Evolutionary conservation across 2,329 filamentous ascomycete species (phyloP), one percentile per base, ranked within the genome.

Genomic region (Claviceps capensis): DNA sequence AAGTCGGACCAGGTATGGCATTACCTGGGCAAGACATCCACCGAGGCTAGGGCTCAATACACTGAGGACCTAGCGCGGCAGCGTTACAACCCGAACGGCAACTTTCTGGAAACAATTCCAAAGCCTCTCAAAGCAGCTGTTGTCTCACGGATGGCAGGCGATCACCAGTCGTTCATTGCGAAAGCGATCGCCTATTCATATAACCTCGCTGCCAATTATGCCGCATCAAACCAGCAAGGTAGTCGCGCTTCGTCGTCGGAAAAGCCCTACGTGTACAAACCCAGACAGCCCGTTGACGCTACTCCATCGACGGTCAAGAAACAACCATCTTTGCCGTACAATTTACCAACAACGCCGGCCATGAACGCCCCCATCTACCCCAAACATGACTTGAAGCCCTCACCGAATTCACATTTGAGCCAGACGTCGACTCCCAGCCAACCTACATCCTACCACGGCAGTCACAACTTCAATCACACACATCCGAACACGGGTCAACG

Each of bases 31-130:
- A 81, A 81, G 64, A 79, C 78, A 19, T 97, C 91, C 22, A 96
- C 91, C 6, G 91, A 97, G 62, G 86, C 88, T 51, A 89, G 84
- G 66, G 84, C 89, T 26, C 88, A 94, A 65, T 98, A 93, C 68
- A 95, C 90, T 4, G 86, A 93, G 61, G 82, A 95, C 67, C 79
- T 77, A 44, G 56, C 62, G 8, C 74, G 67, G 13, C 74, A 68
- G n/a, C 71, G 71, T 46, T 76, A 88, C 65, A 87, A 88, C 54
- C 70, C 75, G 2, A 83, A 78, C 67, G 82, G 81, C 58, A 86
- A 85, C 63, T 90, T 85, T 66, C 66, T 89, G 63, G 83, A 88
- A 46, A 82, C 83, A 2, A 71, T 88, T 50, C 80, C 72, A 49
- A 79, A 79, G 57, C 72, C 74, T 4, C 60, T 65, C 4, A 73